phyloP scores from a whole-genome alignment of 805 yeast species.

The Myxozyma mucilagina region DNA sequence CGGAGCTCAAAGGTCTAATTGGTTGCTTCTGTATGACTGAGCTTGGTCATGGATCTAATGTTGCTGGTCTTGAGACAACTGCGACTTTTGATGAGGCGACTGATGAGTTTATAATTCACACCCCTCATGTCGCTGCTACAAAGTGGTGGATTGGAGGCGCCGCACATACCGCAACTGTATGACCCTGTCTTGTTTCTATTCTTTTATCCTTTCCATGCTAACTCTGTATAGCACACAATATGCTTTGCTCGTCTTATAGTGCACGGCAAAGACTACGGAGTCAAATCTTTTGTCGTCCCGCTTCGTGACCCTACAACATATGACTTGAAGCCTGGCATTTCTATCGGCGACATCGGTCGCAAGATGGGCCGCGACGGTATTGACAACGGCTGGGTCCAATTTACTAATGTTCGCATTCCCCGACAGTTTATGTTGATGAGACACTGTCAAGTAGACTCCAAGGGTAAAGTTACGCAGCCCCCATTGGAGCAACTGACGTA shows the following conservation, averaged over 20 bases:
- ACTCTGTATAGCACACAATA: conserved; percentile 54
- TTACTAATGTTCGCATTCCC: conserved; percentile 79
- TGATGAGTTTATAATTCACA: conserved; percentile 72
- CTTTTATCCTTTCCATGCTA: neutral
- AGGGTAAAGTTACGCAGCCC: conserved; percentile 72
- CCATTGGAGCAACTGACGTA: conserved; percentile 87
- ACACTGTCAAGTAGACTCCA: conserved; percentile 68
- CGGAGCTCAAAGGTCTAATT: conserved; percentile 45
- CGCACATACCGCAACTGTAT: conserved; percentile 77
- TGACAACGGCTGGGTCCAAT: conserved; percentile 97
- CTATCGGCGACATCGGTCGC: conserved; percentile 89
- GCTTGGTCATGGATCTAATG: conserved; percentile 90
- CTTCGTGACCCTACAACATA: conserved; percentile 69
- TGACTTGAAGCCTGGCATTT: conserved; percentile 72
- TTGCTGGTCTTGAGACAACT: conserved; percentile 89
- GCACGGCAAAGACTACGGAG: conserved; percentile 84
- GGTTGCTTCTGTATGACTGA: conserved; percentile 95
- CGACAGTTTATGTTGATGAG: conserved; percentile 78
- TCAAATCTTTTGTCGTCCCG: conserved; percentile 89
- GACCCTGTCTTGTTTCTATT: neutral
- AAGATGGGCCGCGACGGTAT: conserved; percentile 97
- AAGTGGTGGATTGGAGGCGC: conserved; percentile 99
- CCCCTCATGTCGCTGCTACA: conserved; percentile 90
- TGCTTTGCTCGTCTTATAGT: conserved; percentile 82
- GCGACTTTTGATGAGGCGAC: conserved; percentile 69